phyloP scores from a whole-genome alignment of 129 eudicot genomes.

The Kitagawia praeruptora region DNA sequence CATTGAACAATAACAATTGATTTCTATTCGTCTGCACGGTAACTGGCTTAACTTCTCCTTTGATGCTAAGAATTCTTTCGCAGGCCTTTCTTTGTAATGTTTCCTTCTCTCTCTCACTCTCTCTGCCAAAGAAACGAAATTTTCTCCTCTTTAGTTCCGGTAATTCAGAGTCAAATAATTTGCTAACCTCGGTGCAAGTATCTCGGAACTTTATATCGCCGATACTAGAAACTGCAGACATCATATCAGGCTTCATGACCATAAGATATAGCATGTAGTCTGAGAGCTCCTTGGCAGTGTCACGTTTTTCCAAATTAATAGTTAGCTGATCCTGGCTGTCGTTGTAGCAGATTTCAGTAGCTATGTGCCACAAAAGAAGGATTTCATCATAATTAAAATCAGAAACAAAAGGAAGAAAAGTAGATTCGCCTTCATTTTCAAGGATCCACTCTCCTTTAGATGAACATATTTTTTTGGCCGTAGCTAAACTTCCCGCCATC shows the following conservation, averaged over 20 bases:
- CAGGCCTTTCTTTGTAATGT: constrained; percentile 22
- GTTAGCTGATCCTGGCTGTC: background rate
- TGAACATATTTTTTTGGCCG: constrained; percentile 37
- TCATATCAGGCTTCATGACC: constrained; percentile 49
- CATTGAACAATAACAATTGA: constrained; percentile 29
- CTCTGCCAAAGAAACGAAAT: background rate
- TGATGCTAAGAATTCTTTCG: constrained; percentile 8
- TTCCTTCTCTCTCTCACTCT: background rate
- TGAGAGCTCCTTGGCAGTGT: constrained; percentile 33
- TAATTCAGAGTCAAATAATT: constrained; percentile 18
- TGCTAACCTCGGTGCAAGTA: constrained; percentile 47
- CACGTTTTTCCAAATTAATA: background rate
- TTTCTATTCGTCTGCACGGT: constrained; percentile 25
- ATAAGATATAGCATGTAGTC: constrained; percentile 70
- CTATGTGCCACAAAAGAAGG: constrained; percentile 57
- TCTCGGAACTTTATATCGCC: constrained; percentile 51
- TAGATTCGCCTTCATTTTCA: constrained; percentile 10
- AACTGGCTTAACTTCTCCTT: constrained; percentile 34
- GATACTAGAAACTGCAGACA: constrained; percentile 56
- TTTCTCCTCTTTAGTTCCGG: background rate
- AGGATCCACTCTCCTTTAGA: constrained; percentile 61
- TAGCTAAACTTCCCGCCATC: constrained; percentile 37
- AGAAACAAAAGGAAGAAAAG: constrained; percentile 11
- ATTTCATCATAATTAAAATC: constrained; percentile 47
- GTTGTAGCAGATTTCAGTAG: constrained; percentile 50